Evolutionary conservation across 768 basidiomycete species (phyloP), one percentile per base, ranked within the genome.

Genomic region (Agrocybe pediades): DNA sequence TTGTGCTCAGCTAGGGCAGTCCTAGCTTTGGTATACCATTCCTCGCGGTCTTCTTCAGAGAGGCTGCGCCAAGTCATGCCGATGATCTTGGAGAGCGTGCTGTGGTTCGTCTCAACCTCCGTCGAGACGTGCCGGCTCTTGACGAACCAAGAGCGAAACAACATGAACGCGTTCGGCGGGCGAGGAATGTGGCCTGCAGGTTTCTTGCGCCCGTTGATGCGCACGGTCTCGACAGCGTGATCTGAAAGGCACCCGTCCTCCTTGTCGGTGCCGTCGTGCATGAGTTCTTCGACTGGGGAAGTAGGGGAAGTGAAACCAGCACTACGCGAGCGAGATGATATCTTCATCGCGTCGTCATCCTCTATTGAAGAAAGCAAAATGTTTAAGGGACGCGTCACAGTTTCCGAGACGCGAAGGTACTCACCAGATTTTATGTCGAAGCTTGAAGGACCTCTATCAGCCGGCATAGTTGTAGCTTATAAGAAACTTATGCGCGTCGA

Each of bases 121-220:
- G 85, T 81, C 15, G 88, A 83, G 56, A 91, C 87, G 60, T 87
- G 87, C 60, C 87, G 84, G 57, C 76, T 82, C 71, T 85, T 87
- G 69, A 90, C 87, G 70, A 90, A 90, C 8, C 85, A 83, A 1
- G 87, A 88, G 57, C 89, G 87, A 76, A 91, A 91, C 64, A 91
- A 79, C 62, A 91, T 91, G 72, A 91, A 91, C 36, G 89, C 89
- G 63, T 91, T 91, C 1, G 89, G 87, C 1, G 89, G 89, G 42
- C 89, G 87, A 29, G 89, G 89, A 57, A 91, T 87, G 62, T 90
- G 85, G 58, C 86, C 79, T 17, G 80, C 76, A 26, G 81, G 76
- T 65, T 85, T 86, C 71, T 86, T 86, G 74, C 79, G 85, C 54
- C 77, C 69, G 58, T 85, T 83, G 6, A 72, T 61, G 43, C 75